phyloP scores from a whole-genome alignment of 805 yeast species.

The Kodamaea laetipori region DNA sequence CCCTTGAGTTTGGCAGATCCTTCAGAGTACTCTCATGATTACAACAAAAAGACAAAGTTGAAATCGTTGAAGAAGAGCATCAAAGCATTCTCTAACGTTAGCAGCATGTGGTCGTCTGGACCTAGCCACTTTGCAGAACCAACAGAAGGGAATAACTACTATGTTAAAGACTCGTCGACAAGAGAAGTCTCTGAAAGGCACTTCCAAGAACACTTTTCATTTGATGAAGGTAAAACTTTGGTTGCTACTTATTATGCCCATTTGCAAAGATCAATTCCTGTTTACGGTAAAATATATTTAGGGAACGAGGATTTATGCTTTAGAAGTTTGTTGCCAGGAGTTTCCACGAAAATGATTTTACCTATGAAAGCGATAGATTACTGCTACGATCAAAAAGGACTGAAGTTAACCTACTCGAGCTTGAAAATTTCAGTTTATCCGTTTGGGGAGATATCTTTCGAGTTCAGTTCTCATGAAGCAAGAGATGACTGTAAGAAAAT shows the following conservation, averaged over 20 bases:
- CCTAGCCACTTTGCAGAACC: constrained; percentile 61
- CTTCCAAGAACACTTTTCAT: constrained; percentile 66
- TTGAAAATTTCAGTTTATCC: constrained; percentile 70
- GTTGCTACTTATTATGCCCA: constrained; percentile 72
- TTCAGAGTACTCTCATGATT: constrained; percentile 18
- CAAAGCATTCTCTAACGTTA: constrained; percentile 32
- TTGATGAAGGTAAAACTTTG: constrained; percentile 52
- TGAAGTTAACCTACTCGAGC: constrained; percentile 68
- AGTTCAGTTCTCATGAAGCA: constrained; percentile 62
- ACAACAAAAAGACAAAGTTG: constrained; percentile 19
- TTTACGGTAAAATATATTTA: constrained; percentile 80
- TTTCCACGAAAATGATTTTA: constrained; percentile 76
- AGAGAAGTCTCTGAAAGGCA: constrained; percentile 53
- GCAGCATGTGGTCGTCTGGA: constrained; percentile 54
- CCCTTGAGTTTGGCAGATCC: constrained; percentile 33
- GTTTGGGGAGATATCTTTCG: constrained; percentile 75
- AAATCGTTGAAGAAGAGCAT: constrained; percentile 27
- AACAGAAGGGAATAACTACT: constrained; percentile 48
- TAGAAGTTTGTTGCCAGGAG: constrained; percentile 76
- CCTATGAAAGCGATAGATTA: constrained; percentile 76
- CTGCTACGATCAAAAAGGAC: constrained; percentile 66
- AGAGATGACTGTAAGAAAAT: constrained; percentile 73
- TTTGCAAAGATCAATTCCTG: constrained; percentile 69
- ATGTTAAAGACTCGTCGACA: constrained; percentile 46
- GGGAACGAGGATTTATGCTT: constrained; percentile 74